Base-by-base conservation (phyloP, 768 basidiomycete genomes). In the Macrolepiota fuliginosa region DNA sequence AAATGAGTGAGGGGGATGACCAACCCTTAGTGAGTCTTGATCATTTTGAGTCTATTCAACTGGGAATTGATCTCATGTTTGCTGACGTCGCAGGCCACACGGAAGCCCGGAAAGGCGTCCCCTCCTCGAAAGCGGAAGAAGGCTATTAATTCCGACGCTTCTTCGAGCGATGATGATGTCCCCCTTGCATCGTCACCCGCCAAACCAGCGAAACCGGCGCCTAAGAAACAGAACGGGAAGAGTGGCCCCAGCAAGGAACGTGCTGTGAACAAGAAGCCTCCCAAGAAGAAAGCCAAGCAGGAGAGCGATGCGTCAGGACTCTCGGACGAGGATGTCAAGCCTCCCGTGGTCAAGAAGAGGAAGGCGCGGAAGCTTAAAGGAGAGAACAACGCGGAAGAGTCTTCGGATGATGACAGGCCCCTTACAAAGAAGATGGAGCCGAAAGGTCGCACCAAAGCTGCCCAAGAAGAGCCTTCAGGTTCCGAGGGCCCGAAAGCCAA, bases 131-230 rank as follows among this genome's bases (percentile, higher is more conserved):
- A 92, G 75, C 84, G 88, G 69, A 88, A 87, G 77, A 84, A 83
- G 67, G 73, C 77, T 25, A 70, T 75, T 27, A 79, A 80, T 62
- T 78, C 77, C 22, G 82, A 83, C 61, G 82, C 86, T 54, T 89
- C 86, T 29, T 88, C 86, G 63, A 86, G 84, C 63, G 89, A 90
- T 50, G 88, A 92, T 64, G 89, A 91, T 58, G 77, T 77, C 17
- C 89, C 89, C 56, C 81, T 91, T 40, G 86, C 89, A 53, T 88
- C 89, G 27, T 90, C 91, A 40, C 89, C 89, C 19, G 79, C 76
- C 3, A 91, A 90, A 58, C 55, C 72, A 42, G 47, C 66, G 22
- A 56, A 52, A 22, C 3, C 53, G 12, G 17, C 12, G 40, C 17
- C 45, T 22, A 55, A 22, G 36, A 72, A 69, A 53, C 68, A 75